Evolutionary conservation across 2,329 filamentous ascomycete genomes (phyloP), one percentile per base, ranked within the genome.

Genomic region (Catunica adiposa): DNA sequence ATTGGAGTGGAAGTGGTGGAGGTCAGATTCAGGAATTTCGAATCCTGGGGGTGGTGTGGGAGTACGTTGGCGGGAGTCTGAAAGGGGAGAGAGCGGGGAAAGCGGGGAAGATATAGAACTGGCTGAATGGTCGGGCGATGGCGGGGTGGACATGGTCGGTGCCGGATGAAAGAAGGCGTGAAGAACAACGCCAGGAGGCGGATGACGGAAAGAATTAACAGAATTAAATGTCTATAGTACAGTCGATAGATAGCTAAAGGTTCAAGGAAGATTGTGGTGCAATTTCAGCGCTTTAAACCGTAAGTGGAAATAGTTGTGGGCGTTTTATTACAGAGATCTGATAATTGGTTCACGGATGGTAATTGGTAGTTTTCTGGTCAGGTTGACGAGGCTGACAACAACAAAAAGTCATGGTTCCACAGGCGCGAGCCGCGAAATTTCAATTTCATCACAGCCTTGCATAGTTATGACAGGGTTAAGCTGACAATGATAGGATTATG

Each of bases 71-170:
- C 57, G 54, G 4, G 56, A 51, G 34, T 55, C 54, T 6, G 61
- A 61, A 42, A 56, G 56, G 25, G 59, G 61, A 55, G 59, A 58
- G 55, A 59, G 60, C 59, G 59, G 63, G 8, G 40, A 44, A 3
- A 44, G 40, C 2, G 40, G 40, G 2, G 40, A 44, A 1, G 40
- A 34, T 34, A 34, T 34, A 5, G 29, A 34, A 34, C 29, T 34
- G 11, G 29, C 5, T 11, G 29, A 34, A 5, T 34, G 29, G 29
- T 5, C 5, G 29, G 29, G 29, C 11, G 29, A 44, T n/a, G 40
- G 40, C 2, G 40, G 14, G 40, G 40, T 17, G 40, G 15, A 17
- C 40, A 44, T 44, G 14, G 40, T 44, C 20, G 11, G 40, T 44
- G 40, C 40, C 40, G 40, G 40, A 8, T 17, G n/a, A 2, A 2